Percentiles rank a stretch among this genome's conserved stretches.
Evolutionary conservation across 202 grass and related monocot genomes (phyloP).

Genomic region (Elaeis oleifera): DNA sequence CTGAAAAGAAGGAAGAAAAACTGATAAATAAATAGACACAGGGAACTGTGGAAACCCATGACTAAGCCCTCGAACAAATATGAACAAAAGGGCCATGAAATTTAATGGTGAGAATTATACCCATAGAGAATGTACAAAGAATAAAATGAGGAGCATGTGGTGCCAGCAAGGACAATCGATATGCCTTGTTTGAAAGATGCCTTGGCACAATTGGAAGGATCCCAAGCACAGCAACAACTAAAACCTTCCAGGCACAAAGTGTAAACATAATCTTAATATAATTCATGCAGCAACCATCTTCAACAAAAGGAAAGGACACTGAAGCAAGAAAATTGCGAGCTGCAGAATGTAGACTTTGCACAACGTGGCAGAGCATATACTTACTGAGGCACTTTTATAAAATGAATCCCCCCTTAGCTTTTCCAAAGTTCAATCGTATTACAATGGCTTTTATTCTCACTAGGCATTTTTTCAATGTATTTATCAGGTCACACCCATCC

Average conservation of each 20-base stretch:
- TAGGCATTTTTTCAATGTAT: too few species aligned
- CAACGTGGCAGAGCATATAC: too few species aligned
- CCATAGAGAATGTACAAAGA: slow-evolving; percentile 55
- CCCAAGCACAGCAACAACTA: slow-evolving; percentile 73
- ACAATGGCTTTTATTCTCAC: too few species aligned
- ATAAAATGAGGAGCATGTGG: slow-evolving; percentile 60
- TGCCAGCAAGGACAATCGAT: slow-evolving; percentile 74
- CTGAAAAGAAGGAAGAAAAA: slow-evolving; percentile 30
- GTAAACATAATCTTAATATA: slow-evolving; percentile 9
- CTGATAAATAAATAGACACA: neutral
- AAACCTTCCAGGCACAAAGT: slow-evolving; percentile 29
- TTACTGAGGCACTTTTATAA: too few species aligned
- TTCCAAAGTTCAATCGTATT: too few species aligned
- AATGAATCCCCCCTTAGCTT: too few species aligned
- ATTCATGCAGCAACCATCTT: too few species aligned
- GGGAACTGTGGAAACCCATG: too few species aligned
- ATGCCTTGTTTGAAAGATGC: slow-evolving; percentile 70
- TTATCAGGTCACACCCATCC: too few species aligned
- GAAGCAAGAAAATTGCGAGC: too few species aligned
- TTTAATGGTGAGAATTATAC: slow-evolving; percentile 27
- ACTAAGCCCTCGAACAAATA: neutral
- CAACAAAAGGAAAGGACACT: too few species aligned
- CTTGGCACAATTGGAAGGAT: slow-evolving; percentile 50
- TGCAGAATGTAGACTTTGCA: too few species aligned
- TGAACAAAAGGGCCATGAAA: slow-evolving; percentile 8